A percentile compares a stretch with the other conserved stretches of the same genome.
These are phyloP conservation scores for Globisporangium middletonii DNA, from an alignment of 352 stramenopile species.

Conservation along the genomic window DNA sequence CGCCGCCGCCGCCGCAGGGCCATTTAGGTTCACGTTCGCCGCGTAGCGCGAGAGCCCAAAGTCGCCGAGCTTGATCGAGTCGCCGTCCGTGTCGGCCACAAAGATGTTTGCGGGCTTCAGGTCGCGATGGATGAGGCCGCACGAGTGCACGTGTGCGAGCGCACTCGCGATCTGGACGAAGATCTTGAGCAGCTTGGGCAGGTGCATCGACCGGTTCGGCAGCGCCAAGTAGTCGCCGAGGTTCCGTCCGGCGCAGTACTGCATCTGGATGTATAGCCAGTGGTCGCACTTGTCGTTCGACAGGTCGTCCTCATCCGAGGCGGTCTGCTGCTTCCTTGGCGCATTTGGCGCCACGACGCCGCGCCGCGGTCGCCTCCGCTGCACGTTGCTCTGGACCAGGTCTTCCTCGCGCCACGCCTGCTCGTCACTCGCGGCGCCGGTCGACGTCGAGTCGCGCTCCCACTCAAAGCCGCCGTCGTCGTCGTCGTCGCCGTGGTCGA, in stretches of 20 bases:
- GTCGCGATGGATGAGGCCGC: conserved; percentile 88
- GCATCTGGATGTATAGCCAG: conserved; percentile 92
- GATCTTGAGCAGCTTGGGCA: conserved; percentile 78
- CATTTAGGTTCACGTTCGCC: conserved; percentile 67
- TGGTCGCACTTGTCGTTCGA: conserved; percentile 67
- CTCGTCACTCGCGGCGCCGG: conserved; percentile 20
- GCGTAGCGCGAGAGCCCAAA: conserved; percentile 86
- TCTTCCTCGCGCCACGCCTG: conserved; percentile 64
- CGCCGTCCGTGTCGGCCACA: conserved; percentile 74
- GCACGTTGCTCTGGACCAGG: conserved; percentile 21
- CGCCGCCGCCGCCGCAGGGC: conserved; percentile 17
- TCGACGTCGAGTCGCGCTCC: conserved; percentile 55
- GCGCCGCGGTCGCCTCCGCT: background rate
- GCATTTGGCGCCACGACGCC: conserved; percentile 12
- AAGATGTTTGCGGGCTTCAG: conserved; percentile 92
- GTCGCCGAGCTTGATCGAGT: conserved; percentile 88
- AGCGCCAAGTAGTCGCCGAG: conserved; percentile 81
- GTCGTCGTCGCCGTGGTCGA: conserved; percentile 47
- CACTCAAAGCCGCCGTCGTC: conserved; percentile 74
- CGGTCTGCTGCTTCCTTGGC: conserved; percentile 9
- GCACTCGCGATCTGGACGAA: conserved; percentile 87
- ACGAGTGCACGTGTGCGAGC: conserved; percentile 88
- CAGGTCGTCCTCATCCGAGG: conserved; percentile 44
- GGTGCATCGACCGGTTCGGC: conserved; percentile 60
- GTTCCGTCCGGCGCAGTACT: conserved; percentile 84